Evolutionary conservation across 345 rosid genomes (phyloP).

Genomic region (Gossypium arboreum): DNA sequence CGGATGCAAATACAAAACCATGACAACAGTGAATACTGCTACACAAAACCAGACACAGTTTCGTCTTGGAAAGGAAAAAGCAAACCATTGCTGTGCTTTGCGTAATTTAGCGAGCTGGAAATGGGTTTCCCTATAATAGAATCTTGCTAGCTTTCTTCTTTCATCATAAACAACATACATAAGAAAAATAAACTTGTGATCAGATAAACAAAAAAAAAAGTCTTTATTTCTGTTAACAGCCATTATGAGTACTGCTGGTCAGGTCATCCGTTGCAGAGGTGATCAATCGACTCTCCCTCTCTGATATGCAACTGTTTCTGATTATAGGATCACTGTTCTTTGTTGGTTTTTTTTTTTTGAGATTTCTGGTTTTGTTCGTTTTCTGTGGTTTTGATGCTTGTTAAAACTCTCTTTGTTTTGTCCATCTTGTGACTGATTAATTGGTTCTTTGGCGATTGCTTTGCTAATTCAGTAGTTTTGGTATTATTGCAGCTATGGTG

Average conservation of each 20-base stretch:
- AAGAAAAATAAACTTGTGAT: not conserved
- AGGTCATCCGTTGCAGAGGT: slow-evolving; percentile 75
- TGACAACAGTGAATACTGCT: too few relatives aligned
- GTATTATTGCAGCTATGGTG: not conserved
- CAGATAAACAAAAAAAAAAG: too few relatives aligned
- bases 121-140: not conserved
- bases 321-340: too few relatives aligned
- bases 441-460: not conserved
- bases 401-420: not conserved
- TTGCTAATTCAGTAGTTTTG: not conserved
- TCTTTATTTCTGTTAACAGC: not conserved
- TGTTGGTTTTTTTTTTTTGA: not conserved
- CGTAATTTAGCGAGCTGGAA: not conserved
- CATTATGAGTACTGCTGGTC: slow-evolving; percentile 47
- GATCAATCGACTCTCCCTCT: not conserved
- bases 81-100: not conserved
- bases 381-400: not conserved
- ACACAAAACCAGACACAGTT: too few relatives aligned
- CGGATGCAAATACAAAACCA: too few relatives aligned
- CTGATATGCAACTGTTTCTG: not conserved
- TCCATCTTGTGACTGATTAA: not conserved
- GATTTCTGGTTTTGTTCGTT: not conserved
- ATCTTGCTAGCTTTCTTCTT: not conserved
- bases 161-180: too few relatives aligned
- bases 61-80: too few relatives aligned